These are phyloP conservation scores for Saccharomycopsis fibuligera DNA, from an alignment of 805 yeast genomes.

Conservation along the genomic window DNA sequence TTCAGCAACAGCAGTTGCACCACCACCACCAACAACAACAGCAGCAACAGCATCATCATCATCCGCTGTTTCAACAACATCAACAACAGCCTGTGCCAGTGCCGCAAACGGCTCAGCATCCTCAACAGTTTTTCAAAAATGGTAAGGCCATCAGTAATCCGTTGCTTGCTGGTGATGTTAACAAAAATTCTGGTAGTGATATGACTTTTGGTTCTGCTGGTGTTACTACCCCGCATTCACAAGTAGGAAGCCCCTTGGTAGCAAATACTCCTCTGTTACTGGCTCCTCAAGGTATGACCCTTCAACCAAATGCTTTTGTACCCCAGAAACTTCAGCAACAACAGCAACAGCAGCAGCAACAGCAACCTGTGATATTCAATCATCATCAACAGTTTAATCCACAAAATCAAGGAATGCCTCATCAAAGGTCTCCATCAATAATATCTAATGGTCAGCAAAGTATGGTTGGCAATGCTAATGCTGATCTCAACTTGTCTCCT, in stretches of 20 bases:
- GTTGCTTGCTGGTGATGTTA: conserved; percentile 13
- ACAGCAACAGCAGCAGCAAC: conserved; percentile 9
- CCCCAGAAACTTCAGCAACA: conserved; percentile 4
- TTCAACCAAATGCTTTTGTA: not conserved
- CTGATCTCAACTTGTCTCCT: no score
- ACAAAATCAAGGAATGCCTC: conserved; percentile 1
- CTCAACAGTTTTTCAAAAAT: conserved; percentile 5
- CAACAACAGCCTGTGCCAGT: conserved; percentile 3
- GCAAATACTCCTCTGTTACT: conserved; percentile 3
- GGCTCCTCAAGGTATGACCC: not conserved
- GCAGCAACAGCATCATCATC: no score
- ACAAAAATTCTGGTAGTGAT: conserved; percentile 1
- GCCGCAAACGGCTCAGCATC: not conserved
- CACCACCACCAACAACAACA: no score
- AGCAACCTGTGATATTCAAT: conserved; percentile 11
- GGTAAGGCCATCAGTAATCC: conserved; percentile 3
- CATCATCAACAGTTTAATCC: conserved; percentile 6
- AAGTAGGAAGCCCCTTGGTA: conserved; percentile 4
- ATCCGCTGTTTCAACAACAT: conserved; percentile 8
- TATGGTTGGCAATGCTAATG: no score
- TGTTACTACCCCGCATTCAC: conserved; percentile 3
- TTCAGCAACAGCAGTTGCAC: no score
- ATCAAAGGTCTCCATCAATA: no score
- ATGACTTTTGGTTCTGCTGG: conserved; percentile 6
- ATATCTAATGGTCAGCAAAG: no score